Percentiles rank a stretch among this genome's conserved stretches.
Evolutionary conservation across 352 stramenopile genomes (phyloP).

Genomic region (Thalassiosira sp.): DNA sequence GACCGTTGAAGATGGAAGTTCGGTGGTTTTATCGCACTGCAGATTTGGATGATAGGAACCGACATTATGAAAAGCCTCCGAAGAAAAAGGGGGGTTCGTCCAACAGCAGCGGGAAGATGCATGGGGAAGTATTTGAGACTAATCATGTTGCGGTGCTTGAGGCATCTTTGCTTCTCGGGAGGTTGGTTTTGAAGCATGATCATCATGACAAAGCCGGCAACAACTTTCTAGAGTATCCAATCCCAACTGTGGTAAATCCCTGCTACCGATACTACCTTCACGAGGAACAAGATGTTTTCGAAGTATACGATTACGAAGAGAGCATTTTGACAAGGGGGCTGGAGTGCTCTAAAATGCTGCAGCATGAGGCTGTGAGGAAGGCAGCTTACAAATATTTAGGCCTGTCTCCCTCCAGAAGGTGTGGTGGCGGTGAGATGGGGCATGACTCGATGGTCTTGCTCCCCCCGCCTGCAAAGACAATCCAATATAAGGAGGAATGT

Average conservation of each 20-base stretch:
- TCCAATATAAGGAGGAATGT: not conserved
- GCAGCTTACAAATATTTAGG: constrained; percentile 12
- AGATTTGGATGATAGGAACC: constrained; percentile 22
- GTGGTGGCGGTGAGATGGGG: not conserved
- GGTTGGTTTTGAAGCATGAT: constrained; percentile 34
- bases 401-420: not conserved
- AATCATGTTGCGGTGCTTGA: constrained; percentile 38
- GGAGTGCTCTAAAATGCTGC: constrained; percentile 12
- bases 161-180: constrained; percentile 49
- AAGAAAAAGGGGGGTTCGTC: not conserved
- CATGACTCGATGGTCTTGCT: not conserved
- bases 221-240: not conserved
- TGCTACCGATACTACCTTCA: constrained; percentile 53
- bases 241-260: constrained; percentile 30
- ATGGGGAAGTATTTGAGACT: constrained; percentile 60
- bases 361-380: not conserved
- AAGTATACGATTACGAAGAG: constrained; percentile 1
- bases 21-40: constrained; percentile 18
- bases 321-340: constrained; percentile 12
- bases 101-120: constrained; percentile 2
- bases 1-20: constrained; percentile 23
- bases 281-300: constrained; percentile 14
- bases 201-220: constrained; percentile 8
- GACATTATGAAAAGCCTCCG: not conserved
- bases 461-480: not conserved